Conservation (phyloP, 805 yeast genomes). For the Zygotorulaspora sp. region DNA sequence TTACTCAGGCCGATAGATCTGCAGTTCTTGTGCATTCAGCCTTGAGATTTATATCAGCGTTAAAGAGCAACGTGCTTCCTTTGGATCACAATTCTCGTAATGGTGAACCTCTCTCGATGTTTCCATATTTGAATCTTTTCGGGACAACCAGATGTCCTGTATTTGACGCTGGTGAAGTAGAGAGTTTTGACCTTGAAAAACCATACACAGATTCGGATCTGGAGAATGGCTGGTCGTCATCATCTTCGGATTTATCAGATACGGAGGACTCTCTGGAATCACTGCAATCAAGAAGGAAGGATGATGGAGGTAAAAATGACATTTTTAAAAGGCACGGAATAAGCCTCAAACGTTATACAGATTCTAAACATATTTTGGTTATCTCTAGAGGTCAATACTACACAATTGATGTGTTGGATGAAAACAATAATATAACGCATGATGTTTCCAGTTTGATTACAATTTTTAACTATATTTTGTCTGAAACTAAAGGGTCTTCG, state of each 20-base stretch:
- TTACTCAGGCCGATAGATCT: constrained; percentile 64
- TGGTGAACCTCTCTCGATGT: constrained; percentile 57
- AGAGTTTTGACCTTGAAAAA: constrained; percentile 36
- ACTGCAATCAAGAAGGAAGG: neutral
- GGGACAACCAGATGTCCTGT: constrained; percentile 61
- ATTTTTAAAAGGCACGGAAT: constrained; percentile 48
- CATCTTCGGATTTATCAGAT: constrained; percentile 2
- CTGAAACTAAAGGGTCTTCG: constrained; percentile 59
- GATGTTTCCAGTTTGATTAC: constrained; percentile 60
- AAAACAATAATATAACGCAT: constrained; percentile 57
- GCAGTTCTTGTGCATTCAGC: constrained; percentile 63
- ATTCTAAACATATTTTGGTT: constrained; percentile 69
- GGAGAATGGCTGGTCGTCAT: constrained; percentile 27
- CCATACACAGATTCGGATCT: constrained; percentile 46
- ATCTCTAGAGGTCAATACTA: constrained; percentile 80
- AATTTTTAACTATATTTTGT: constrained; percentile 61
- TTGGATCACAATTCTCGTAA: constrained; percentile 55
- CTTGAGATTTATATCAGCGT: constrained; percentile 57
- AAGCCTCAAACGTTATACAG: constrained; percentile 60
- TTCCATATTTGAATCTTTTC: constrained; percentile 59
- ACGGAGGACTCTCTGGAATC: constrained; percentile 2
- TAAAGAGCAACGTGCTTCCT: constrained; percentile 49
- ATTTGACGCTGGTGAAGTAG: constrained; percentile 29
- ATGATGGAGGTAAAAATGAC: constrained; percentile 13
- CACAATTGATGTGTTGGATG: constrained; percentile 78